Evolutionary conservation across 2,329 filamentous ascomycete genomes (phyloP).

Genomic region (Stemphylium vesicarium): DNA sequence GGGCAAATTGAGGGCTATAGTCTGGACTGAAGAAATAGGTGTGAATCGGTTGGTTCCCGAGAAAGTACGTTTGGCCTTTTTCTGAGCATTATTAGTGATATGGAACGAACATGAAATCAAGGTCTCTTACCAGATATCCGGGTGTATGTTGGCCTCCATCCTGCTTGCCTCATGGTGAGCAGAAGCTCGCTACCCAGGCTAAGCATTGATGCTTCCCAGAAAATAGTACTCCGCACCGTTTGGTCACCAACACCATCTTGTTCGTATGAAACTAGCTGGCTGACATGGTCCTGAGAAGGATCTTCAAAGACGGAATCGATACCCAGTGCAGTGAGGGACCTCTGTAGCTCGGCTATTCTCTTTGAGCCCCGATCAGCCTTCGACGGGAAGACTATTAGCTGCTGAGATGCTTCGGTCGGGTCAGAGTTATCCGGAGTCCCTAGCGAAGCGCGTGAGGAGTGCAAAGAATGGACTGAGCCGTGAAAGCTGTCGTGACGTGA

Average conservation of each 20-base stretch:
- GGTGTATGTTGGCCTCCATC: constrained; percentile 28
- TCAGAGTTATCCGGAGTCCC: not conserved
- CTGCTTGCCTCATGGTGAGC: constrained; percentile 15
- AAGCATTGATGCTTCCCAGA: constrained; percentile 26
- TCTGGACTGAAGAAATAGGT: constrained; percentile 29
- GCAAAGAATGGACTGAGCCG: not conserved
- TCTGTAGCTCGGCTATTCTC: not conserved
- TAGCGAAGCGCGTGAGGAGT: not conserved
- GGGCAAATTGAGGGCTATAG: constrained; percentile 26
- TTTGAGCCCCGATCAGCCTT: not conserved
- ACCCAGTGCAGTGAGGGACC: not conserved
- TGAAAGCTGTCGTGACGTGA: constrained; percentile 1
- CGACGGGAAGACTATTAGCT: not conserved
- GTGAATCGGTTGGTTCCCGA: constrained; percentile 28
- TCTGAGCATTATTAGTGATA: not conserved
- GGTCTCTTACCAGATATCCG: constrained; percentile 21
- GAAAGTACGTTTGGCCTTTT: constrained; percentile 27
- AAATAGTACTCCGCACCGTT: constrained; percentile 21
- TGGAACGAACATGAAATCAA: not conserved
- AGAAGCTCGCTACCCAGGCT: constrained; percentile 29
- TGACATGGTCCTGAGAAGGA: not conserved
- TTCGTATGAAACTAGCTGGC: not conserved
- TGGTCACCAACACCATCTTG: not conserved
- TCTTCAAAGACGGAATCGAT: constrained; percentile 3
- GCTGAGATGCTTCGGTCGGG: not conserved